These are phyloP conservation scores for Daldinia sp. DNA, from an alignment of 2,329 filamentous ascomycete species.

Conservation along the genomic window DNA sequence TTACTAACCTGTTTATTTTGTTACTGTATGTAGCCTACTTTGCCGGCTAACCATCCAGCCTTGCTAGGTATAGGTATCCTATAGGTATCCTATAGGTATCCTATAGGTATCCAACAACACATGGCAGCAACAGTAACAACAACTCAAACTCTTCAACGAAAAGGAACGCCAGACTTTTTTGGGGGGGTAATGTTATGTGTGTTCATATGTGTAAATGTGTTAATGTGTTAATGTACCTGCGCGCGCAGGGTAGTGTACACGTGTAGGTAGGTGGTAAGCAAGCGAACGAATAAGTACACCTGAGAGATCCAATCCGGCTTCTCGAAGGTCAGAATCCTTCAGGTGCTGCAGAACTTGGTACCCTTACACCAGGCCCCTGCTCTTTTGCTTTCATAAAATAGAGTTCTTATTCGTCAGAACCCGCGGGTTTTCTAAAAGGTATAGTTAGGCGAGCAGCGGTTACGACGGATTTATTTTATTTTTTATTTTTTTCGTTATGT, in stretches of 20 bases:
- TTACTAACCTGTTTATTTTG: background rate
- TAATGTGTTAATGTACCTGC: constrained; percentile 24
- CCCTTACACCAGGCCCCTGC: constrained; percentile 18
- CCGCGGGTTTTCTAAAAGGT: background rate
- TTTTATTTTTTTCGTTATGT: background rate
- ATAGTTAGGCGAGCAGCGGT: constrained; percentile 1
- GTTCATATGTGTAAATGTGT: too few relatives aligned
- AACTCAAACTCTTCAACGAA: background rate
- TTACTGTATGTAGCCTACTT: background rate
- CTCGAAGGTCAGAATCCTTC: constrained; percentile 22
- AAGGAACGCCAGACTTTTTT: constrained; percentile 1
- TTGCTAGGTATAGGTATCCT: background rate
- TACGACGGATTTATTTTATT: background rate
- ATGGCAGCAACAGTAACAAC: background rate
- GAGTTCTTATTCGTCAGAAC: constrained; percentile 38
- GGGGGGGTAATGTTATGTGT: background rate
- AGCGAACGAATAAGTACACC: constrained; percentile 5
- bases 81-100: too few relatives aligned
- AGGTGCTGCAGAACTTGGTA: constrained; percentile 34
- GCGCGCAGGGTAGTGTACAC: constrained; percentile 19
- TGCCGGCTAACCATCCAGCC: constrained; percentile 4
- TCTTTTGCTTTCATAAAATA: constrained; percentile 26
- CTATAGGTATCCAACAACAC: background rate
- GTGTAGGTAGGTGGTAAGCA: constrained; percentile 11
- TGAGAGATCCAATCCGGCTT: constrained; percentile 23